Percentiles rank a stretch among this genome's conserved stretches.
These are phyloP conservation scores for Candolleomyces efflorescens DNA, from an alignment of 768 basidiomycete genomes.

Conservation along the genomic window DNA sequence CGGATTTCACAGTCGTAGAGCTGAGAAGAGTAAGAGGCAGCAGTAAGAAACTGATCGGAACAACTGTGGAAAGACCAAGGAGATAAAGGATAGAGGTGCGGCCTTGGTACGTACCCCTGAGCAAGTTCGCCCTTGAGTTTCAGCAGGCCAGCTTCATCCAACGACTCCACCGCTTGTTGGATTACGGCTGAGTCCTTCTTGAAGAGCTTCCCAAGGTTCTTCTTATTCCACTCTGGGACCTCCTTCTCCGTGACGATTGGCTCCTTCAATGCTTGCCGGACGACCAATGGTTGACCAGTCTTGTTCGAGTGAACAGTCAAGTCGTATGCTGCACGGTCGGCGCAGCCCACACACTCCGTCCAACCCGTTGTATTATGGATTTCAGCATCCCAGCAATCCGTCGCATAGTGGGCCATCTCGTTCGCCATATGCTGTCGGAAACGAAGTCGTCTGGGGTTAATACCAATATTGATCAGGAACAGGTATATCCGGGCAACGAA, in stretches of 20 bases:
- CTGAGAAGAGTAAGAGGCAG: conserved; percentile 26
- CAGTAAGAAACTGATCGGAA: conserved; percentile 8
- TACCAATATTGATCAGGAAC: conserved; percentile 88
- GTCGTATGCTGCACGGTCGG: conserved; percentile 97
- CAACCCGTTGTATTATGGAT: conserved; percentile 87
- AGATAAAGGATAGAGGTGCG: not conserved
- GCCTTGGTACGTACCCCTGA: conserved; percentile 57
- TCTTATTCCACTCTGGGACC: conserved; percentile 81
- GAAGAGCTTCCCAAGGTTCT: conserved; percentile 83
- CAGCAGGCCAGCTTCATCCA: conserved; percentile 63
- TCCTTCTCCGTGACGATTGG: conserved; percentile 80
- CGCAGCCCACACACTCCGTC: conserved; percentile 99
- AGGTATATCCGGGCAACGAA: conserved; percentile 90
- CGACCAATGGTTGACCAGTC: conserved; percentile 84
- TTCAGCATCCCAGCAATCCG: conserved; percentile 99
- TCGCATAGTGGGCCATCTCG: conserved; percentile 99
- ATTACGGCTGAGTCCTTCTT: conserved; percentile 74
- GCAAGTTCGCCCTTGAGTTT: conserved; percentile 67
- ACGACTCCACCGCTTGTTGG: conserved; percentile 56
- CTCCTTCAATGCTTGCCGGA: conserved; percentile 81
- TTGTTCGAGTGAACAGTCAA: conserved; percentile 80
- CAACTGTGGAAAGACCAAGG: not conserved
- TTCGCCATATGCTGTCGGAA: conserved; percentile 99
- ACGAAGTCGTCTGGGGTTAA: conserved; percentile 75
- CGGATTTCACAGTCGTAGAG: conserved; percentile 47